A percentile compares a stretch with the other conserved stretches of the same genome.
Conservation (phyloP, 1,284 basidiomycete genomes). For the Earliella scabrosa region DNA sequence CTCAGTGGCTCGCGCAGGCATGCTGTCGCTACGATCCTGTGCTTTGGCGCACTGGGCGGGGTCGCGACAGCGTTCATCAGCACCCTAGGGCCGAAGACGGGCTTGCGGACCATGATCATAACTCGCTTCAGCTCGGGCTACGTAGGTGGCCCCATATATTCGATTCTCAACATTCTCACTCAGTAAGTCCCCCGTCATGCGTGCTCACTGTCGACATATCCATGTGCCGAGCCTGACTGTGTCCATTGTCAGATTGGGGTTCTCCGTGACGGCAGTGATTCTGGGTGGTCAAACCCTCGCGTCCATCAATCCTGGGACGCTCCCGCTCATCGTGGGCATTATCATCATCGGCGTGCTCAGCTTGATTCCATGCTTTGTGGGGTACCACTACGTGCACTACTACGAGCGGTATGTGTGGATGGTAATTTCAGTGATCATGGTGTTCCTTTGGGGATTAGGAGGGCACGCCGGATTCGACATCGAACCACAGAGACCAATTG, state of each 20-base stretch:
- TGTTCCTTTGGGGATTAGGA: constrained; percentile 59
- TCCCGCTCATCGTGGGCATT: constrained; percentile 49
- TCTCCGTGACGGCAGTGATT: constrained; percentile 49
- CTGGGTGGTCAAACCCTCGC: constrained; percentile 53
- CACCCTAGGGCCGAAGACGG: constrained; percentile 63
- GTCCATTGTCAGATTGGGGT: constrained; percentile 54
- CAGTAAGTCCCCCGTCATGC: constrained; percentile 47
- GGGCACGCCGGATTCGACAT: constrained; percentile 54
- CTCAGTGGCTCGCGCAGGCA: too few relatives aligned
- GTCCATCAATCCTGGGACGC: constrained; percentile 44
- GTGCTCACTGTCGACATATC: too few relatives aligned
- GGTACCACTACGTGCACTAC: constrained; percentile 56
- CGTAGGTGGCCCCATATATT: constrained; percentile 57
- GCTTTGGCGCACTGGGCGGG: constrained; percentile 49
- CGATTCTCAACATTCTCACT: constrained; percentile 61
- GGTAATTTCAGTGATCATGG: constrained; percentile 56
- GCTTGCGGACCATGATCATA: constrained; percentile 66
- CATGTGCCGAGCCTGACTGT: too few relatives aligned
- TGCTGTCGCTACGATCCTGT: constrained; percentile 45
- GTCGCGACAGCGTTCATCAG: constrained; percentile 54
- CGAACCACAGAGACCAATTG: constrained; percentile 45
- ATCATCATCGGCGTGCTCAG: constrained; percentile 48
- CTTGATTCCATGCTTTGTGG: constrained; percentile 53
- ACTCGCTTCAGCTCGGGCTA: constrained; percentile 61
- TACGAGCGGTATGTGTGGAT: constrained; percentile 72